These are phyloP conservation scores for Candida xiaguanensis DNA, from an alignment of 805 yeast species.

Conservation along the genomic window DNA sequence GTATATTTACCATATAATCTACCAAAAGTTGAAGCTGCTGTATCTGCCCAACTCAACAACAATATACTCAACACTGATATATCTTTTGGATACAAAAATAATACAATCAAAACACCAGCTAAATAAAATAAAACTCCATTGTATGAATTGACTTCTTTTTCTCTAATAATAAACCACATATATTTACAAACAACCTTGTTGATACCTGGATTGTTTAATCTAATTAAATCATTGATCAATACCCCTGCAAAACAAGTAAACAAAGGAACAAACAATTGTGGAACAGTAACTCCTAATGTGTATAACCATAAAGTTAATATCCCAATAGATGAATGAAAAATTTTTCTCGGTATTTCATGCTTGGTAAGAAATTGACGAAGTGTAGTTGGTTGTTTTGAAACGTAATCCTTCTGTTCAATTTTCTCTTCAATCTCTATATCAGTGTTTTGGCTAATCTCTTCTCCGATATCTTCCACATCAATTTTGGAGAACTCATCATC, in stretches of 20 bases:
- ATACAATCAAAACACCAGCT: slow-evolving; percentile 72
- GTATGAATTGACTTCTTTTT: slow-evolving; percentile 62
- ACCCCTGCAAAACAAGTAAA: slow-evolving; percentile 52
- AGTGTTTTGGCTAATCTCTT: slow-evolving; percentile 6
- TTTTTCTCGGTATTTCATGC: slow-evolving; percentile 87
- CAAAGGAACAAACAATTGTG: slow-evolving; percentile 59
- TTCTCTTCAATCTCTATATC: not conserved
- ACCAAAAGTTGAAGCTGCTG: slow-evolving; percentile 94
- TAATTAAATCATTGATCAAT: slow-evolving; percentile 59
- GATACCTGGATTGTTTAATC: slow-evolving; percentile 59
- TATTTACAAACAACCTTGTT: slow-evolving; percentile 62
- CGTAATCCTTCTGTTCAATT: not conserved
- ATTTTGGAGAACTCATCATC: slow-evolving; percentile 15
- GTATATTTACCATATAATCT: slow-evolving; percentile 81
- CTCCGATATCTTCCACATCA: slow-evolving; percentile 12
- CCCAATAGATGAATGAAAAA: slow-evolving; percentile 87
- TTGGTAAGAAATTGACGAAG: slow-evolving; percentile 50
- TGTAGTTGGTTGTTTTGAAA: not conserved
- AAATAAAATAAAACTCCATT: slow-evolving; percentile 91
- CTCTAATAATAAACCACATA: slow-evolving; percentile 83
- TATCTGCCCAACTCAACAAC: slow-evolving; percentile 93
- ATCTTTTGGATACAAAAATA: slow-evolving; percentile 72
- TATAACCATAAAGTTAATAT: slow-evolving; percentile 73
- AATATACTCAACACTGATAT: slow-evolving; percentile 72
- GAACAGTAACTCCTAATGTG: slow-evolving; percentile 52